Conservation (phyloP, 495 filamentous ascomycete genomes). For the Neurospora sp. region DNA sequence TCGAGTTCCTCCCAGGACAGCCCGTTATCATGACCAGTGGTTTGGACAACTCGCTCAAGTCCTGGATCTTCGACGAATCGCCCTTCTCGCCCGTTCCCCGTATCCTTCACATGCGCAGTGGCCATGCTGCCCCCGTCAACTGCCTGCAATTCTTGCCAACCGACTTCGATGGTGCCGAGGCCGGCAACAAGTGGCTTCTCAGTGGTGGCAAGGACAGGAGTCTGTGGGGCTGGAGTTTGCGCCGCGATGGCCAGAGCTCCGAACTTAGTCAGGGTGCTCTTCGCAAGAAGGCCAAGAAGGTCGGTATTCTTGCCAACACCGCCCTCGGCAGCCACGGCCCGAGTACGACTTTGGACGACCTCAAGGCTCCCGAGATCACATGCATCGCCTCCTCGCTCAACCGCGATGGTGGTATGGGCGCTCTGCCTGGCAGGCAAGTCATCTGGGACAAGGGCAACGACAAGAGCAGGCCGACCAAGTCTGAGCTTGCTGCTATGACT, state of each 20-base stretch:
- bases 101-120: slow-evolving; percentile 71
- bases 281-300: slow-evolving; percentile 73
- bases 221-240: slow-evolving; percentile 90
- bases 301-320: slow-evolving; percentile 49
- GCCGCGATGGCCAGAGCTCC: slow-evolving; percentile 86
- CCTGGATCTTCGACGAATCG: slow-evolving; percentile 87
- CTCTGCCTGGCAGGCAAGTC: slow-evolving; percentile 52
- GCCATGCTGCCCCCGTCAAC: slow-evolving; percentile 78
- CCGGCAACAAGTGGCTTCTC: slow-evolving; percentile 85
- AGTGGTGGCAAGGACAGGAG: slow-evolving; percentile 80
- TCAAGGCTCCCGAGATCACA: slow-evolving; percentile 83
- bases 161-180: slow-evolving; percentile 80
- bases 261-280: slow-evolving; percentile 86
- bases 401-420: slow-evolving; percentile 84
- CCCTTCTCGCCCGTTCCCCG: slow-evolving; percentile 77
- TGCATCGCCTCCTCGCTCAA: slow-evolving; percentile 85
- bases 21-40: slow-evolving; percentile 83
- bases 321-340: slow-evolving; percentile 33
- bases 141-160: slow-evolving; percentile 72
- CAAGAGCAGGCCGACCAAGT: slow-evolving; percentile 44
- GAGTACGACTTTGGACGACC: slow-evolving; percentile 53
- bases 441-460: slow-evolving; percentile 69
- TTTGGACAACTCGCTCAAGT: slow-evolving; percentile 85
- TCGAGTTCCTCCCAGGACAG: slow-evolving; percentile 88
- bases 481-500: slow-evolving; percentile 55